These are phyloP conservation scores for Phytophthora boehmeriae DNA, from an alignment of 352 stramenopile species.

Conservation along the genomic window DNA sequence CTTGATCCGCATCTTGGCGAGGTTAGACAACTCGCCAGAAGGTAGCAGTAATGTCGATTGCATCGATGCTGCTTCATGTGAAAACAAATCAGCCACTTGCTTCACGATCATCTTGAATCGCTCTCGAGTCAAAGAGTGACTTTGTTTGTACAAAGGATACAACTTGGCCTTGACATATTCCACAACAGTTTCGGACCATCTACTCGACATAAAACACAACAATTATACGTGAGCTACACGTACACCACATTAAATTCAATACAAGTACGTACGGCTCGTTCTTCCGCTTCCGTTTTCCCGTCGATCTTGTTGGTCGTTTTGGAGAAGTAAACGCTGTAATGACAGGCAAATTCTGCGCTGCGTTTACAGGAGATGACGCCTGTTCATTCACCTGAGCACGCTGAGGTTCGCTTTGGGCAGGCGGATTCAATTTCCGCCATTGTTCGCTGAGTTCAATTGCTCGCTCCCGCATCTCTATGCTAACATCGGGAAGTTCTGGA, in stretches of 20 bases:
- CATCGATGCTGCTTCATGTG: conserved; percentile 57
- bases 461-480: conserved; percentile 43
- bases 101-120: conserved; percentile 84
- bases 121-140: conserved; percentile 67
- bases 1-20: conserved; percentile 74
- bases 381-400: conserved; percentile 17
- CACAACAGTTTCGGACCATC: conserved; percentile 59
- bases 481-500: conserved; percentile 31
- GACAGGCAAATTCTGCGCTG: conserved; percentile 34
- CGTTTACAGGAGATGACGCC: conserved; percentile 14
- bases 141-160: conserved; percentile 80
- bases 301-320: conserved; percentile 33
- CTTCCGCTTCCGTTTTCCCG: conserved; percentile 51
- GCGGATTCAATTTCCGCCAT: conserved; percentile 52
- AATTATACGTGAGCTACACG: background rate
- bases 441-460: conserved; percentile 46
- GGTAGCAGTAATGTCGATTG: conserved; percentile 56
- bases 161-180: conserved; percentile 83
- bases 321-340: conserved; percentile 54
- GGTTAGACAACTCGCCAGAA: conserved; percentile 48
- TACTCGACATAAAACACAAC: conserved; percentile 18
- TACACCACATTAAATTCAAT: background rate
- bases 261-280: conserved; percentile 45
- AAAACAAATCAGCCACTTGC: conserved; percentile 65
- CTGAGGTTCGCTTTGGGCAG: conserved; percentile 15